phyloP scores from a whole-genome alignment of 2,329 filamentous ascomycete species.

The Sphaerostilbella broomeana region DNA sequence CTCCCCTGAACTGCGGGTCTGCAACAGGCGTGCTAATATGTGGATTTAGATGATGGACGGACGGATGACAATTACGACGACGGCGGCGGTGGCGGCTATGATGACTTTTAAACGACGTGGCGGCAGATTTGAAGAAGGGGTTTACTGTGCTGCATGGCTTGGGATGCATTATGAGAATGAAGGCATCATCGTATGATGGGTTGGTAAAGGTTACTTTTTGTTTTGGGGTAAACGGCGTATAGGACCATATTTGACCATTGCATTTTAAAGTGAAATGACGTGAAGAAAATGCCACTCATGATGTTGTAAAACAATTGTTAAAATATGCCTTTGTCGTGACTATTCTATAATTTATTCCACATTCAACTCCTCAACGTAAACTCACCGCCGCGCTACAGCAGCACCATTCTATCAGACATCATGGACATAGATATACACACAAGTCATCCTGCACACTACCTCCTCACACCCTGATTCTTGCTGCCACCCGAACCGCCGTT shows the following conservation, averaged over 20 bases:
- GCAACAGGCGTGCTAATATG: conserved; percentile 14
- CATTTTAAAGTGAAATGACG: no score
- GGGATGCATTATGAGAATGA: neutral
- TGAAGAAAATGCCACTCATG: no score
- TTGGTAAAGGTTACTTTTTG: no score
- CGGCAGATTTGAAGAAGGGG: no score
- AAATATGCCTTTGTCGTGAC: no score
- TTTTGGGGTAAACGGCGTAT: conserved; percentile 4
- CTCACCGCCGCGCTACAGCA: no score
- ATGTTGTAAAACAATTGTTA: no score
- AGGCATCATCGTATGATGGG: no score
- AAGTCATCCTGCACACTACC: conserved; percentile 14
- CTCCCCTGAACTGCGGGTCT: neutral
- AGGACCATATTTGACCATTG: no score
- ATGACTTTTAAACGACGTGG: conserved; percentile 13
- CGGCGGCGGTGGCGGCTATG: conserved; percentile 23
- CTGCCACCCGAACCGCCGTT: conserved; percentile 18
- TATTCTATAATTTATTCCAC: no score
- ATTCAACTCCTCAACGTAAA: no score
- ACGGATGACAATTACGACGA: conserved; percentile 17
- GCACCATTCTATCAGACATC: neutral
- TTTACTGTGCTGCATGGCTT: no score
- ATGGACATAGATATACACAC: neutral
- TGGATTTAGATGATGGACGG: conserved; percentile 22
- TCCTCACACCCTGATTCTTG: conserved; percentile 38